Evolutionary conservation across 352 stramenopile species (phyloP).

Genomic region (Globisporangium abappressorium): DNA sequence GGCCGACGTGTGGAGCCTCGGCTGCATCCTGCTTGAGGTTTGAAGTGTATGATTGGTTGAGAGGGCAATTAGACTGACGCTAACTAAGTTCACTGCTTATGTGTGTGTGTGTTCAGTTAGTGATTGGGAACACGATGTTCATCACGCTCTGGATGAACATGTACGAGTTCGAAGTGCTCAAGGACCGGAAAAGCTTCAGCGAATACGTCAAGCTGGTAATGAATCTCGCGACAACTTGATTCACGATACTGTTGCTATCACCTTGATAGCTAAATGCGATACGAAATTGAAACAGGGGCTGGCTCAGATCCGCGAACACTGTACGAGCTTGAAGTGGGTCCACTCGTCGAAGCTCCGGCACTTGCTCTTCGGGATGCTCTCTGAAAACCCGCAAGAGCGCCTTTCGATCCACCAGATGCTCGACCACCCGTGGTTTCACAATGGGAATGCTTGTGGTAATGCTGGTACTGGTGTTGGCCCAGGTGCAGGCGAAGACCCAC

Average conservation of each 20-base stretch:
- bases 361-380: constrained; percentile 43
- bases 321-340: constrained; percentile 34
- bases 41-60: too few relatives aligned
- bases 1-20: constrained; percentile 84
- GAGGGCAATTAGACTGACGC: too few relatives aligned
- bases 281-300: constrained; percentile 25
- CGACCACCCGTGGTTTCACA: constrained; percentile 46
- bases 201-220: constrained; percentile 28
- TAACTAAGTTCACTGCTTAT: background rate
- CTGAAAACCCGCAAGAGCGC: constrained; percentile 32
- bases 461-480: background rate
- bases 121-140: constrained; percentile 76
- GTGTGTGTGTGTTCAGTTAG: constrained; percentile 33
- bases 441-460: too few relatives aligned
- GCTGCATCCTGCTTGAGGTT: constrained; percentile 80
- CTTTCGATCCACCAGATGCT: constrained; percentile 47
- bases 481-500: background rate
- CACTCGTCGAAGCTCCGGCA: constrained; percentile 46
- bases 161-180: constrained; percentile 75
- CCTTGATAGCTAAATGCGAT: background rate
- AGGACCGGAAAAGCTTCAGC: constrained; percentile 53
- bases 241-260: background rate
- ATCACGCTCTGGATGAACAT: constrained; percentile 83
- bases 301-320: constrained; percentile 27
- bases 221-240: too few relatives aligned